Base-by-base conservation (phyloP, 2,329 filamentous ascomycete species). In the Thielaviopsis cerberus region DNA sequence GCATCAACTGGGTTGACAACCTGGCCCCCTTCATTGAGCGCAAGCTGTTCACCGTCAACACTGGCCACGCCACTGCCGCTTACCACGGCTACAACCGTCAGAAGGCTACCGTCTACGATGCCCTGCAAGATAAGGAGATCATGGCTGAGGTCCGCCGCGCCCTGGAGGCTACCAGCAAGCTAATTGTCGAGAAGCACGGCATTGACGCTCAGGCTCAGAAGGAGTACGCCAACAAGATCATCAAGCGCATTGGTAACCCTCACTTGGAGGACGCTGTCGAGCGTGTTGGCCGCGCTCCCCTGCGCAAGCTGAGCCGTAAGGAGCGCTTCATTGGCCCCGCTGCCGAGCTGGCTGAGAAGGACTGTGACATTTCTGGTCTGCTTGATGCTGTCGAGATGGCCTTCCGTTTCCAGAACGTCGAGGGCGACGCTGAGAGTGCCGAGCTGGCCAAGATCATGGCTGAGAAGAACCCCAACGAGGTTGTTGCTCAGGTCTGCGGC, bases 21-120 rank as follows among this genome's bases (percentile, higher is more conserved):
- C 81, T 98, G 27, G 79, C 83, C 68, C 92, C 92, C 59, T 98
- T 91, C 75, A 97, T 98, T 67, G 92, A 98, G 82, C 90, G 92
- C 72, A 98, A 98, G 80, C 83, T 98, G 63, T 98, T 90, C 78
- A 98, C 92, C 23, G 91, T 98, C 79, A 98, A 98, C 80, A 98
- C 92, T 23, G 86, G 89, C 58, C 92, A 98, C 69, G 92, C 92
- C 61, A 94, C 91, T 7, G 90, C 90, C 22, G 91, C 92, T 61
- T 97, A 97, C 79, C 90, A 92, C 71, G 91, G 90, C 58, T 86
- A 94, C 78, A 79, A 89, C 73, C 80, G 83, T 64, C 83, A 86
- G 67, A 91, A 94, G 78, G 77, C 80, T 67, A 94, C 86, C 61
- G 88, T 98, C 64, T 88, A 92, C 69, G 91, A 97, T 66, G 63